A percentile compares a stretch with the other conserved stretches of the same genome.
phyloP scores from a whole-genome alignment of 371 early-diverging fungal species.

The Mortierella sp. region DNA sequence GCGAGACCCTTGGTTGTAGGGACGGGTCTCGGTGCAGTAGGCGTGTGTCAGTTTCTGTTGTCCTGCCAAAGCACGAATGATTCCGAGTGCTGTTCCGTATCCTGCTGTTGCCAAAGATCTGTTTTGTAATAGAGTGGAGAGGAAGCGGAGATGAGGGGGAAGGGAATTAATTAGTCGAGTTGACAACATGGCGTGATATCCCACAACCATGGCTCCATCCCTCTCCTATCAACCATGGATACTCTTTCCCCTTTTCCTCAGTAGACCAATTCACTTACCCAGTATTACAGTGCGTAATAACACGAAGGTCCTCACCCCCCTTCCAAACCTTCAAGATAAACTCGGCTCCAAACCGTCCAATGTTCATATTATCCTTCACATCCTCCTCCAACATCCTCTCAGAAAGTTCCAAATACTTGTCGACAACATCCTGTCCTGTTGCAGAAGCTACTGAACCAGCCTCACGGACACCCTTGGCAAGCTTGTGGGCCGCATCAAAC shows the following conservation, averaged over 20 bases:
- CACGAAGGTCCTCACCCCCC: conserved; percentile 65
- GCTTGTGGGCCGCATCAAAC: conserved; percentile 90
- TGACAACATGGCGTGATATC: conserved; percentile 4
- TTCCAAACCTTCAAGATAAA: conserved; percentile 58
- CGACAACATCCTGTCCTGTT: conserved; percentile 60
- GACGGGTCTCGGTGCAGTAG: conserved; percentile 96
- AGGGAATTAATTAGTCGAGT: background rate
- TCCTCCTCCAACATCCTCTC: conserved; percentile 92
- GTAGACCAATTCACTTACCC: conserved; percentile 66
- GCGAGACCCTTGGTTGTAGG: conserved; percentile 97
- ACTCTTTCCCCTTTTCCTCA: background rate
- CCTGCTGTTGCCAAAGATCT: conserved; percentile 88
- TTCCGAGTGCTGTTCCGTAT: conserved; percentile 91
- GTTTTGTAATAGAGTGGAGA: background rate
- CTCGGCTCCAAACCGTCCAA: conserved; percentile 85
- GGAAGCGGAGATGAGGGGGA: background rate
- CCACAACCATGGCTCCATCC: background rate
- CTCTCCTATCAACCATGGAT: too few relatives aligned
- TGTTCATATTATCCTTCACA: conserved; percentile 89
- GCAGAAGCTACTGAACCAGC: conserved; percentile 53
- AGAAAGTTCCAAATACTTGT: conserved; percentile 79
- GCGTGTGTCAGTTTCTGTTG: conserved; percentile 78
- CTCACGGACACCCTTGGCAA: conserved; percentile 63
- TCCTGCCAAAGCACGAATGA: conserved; percentile 85
- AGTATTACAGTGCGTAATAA: conserved; percentile 98